A percentile compares a stretch with the other conserved stretches of the same genome.
These are phyloP conservation scores for Ophiostoma sp. DNA, from an alignment of 2,329 filamentous ascomycete species.

Conservation along the genomic window DNA sequence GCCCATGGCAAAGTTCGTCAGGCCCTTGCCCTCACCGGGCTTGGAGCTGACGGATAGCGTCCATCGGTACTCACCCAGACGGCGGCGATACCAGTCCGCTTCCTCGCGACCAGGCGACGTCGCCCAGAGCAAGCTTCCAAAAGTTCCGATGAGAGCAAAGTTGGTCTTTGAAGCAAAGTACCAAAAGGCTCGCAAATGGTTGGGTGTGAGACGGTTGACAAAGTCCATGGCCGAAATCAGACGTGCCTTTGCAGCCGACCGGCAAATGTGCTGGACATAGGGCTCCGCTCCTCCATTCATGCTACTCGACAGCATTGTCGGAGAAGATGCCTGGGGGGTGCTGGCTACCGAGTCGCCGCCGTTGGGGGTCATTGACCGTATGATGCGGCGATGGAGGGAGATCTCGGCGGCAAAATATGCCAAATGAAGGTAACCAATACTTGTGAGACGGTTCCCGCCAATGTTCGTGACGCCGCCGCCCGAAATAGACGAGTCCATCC, in stretches of 20 bases:
- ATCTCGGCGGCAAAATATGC: conserved; percentile 94
- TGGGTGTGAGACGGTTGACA: conserved; percentile 82
- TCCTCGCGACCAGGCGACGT: conserved; percentile 84
- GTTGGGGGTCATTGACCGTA: conserved; percentile 63
- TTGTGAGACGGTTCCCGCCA: conserved; percentile 47
- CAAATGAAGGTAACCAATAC: conserved; percentile 75
- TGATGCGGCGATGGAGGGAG: conserved; percentile 83
- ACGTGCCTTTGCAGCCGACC: conserved; percentile 86
- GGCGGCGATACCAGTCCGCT: conserved; percentile 82
- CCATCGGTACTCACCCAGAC: conserved; percentile 88
- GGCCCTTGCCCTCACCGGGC: conserved; percentile 51
- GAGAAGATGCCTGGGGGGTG: conserved; percentile 26
- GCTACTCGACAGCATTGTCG: conserved; percentile 26
- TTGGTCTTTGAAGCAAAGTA: conserved; percentile 83
- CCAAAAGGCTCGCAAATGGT: conserved; percentile 89
- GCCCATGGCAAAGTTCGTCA: conserved; percentile 68
- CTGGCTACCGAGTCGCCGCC: conserved; percentile 37
- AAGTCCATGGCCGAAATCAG: conserved; percentile 97
- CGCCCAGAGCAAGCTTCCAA: conserved; percentile 83
- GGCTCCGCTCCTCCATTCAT: conserved; percentile 53
- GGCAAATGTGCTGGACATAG: conserved; percentile 87
- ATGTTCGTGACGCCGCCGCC: conserved; percentile 36
- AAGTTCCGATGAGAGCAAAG: conserved; percentile 91
- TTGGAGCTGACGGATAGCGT: conserved; percentile 82
- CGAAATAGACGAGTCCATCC: conserved; percentile 59